A percentile compares a stretch with the other conserved stretches of the same genome.
These are phyloP conservation scores for Astrephomene gubernaculifera DNA, from an alignment of 139 green algal genomes.

Conservation along the genomic window DNA sequence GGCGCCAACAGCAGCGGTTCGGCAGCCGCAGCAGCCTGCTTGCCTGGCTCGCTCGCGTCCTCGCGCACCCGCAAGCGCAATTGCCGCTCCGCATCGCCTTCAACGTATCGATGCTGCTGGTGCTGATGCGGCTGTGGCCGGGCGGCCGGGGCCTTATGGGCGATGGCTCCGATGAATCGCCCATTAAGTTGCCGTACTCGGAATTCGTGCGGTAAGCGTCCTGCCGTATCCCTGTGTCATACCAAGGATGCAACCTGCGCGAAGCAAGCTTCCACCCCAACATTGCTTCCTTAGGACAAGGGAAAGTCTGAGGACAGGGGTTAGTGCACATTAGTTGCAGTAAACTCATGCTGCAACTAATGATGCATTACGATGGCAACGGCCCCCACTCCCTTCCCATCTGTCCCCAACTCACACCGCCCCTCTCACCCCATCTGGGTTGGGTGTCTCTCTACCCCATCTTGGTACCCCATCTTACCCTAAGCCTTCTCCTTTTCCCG, in stretches of 20 bases:
- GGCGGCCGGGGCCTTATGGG: slow-evolving; percentile 24
- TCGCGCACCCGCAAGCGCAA: slow-evolving; percentile 5
- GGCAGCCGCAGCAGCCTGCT: background rate
- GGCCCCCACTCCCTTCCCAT: background rate
- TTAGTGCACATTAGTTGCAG: too few species aligned
- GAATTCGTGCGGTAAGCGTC: slow-evolving; percentile 76
- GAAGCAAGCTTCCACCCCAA: too few species aligned
- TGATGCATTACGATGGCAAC: background rate
- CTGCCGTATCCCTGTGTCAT: too few species aligned
- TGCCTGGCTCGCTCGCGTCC: background rate
- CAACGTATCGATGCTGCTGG: slow-evolving; percentile 68
- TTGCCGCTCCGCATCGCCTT: slow-evolving; percentile 57
- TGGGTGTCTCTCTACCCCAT: too few species aligned
- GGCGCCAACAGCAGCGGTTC: background rate
- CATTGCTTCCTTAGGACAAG: too few species aligned
- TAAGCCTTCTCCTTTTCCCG: background rate
- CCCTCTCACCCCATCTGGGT: too few species aligned
- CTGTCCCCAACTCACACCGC: background rate
- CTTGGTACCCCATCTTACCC: background rate
- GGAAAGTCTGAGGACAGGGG: too few species aligned
- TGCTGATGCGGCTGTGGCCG: slow-evolving; percentile 77
- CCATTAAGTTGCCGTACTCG: slow-evolving; percentile 69
- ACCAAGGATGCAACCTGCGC: too few species aligned
- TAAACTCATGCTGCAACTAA: too few species aligned
- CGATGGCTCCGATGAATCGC: slow-evolving; percentile 9